These are phyloP conservation scores for Cladosporium sp. DNA, from an alignment of 2,329 filamentous ascomycete species.

Conservation along the genomic window DNA sequence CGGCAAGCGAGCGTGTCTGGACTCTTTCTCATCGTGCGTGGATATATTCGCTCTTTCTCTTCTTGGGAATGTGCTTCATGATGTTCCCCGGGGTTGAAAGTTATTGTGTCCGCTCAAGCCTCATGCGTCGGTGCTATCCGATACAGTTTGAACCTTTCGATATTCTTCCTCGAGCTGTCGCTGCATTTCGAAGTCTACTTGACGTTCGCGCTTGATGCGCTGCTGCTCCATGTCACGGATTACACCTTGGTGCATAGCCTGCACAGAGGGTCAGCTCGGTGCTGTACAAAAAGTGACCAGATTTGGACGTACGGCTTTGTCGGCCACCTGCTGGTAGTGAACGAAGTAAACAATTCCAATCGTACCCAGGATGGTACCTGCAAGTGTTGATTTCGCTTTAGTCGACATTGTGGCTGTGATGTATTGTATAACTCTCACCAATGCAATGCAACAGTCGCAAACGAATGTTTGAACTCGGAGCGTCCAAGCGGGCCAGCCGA, in stretches of 20 bases:
- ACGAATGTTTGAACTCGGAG: not conserved
- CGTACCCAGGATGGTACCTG: slow-evolving; percentile 71
- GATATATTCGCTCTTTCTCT: no score
- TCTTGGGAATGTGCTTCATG: no score
- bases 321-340: slow-evolving; percentile 80
- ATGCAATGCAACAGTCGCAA: not conserved
- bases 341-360: slow-evolving; percentile 76
- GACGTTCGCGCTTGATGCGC: slow-evolving; percentile 80
- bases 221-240: slow-evolving; percentile 94
- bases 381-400: slow-evolving; percentile 80
- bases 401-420: slow-evolving; percentile 65
- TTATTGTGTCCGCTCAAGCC: not conserved
- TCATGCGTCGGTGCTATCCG: slow-evolving; percentile 37
- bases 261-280: not conserved
- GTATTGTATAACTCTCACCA: not conserved
- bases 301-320: slow-evolving; percentile 62
- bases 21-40: no score
- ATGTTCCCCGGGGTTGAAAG: not conserved
- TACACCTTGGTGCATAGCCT: slow-evolving; percentile 96
- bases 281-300: not conserved
- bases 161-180: slow-evolving; percentile 81
- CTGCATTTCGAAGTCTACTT: slow-evolving; percentile 94
- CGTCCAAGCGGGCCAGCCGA: not conserved
- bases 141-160: slow-evolving; percentile 78
- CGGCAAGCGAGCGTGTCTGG: not conserved